phyloP scores from a whole-genome alignment of 805 yeast genomes.

The Naumovozyma baii region DNA sequence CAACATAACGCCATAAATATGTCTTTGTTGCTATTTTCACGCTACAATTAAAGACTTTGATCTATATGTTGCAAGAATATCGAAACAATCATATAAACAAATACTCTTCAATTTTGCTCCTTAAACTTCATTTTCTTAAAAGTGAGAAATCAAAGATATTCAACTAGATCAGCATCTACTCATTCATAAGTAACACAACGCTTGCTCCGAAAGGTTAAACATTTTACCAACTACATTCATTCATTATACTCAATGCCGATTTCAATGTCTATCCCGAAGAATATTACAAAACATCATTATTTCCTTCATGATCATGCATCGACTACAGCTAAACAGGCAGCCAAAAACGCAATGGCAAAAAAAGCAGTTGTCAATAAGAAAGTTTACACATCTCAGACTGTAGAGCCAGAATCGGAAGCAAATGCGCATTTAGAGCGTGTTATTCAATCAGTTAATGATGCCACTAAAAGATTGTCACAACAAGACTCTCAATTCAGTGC shows the following conservation, averaged over 20 bases:
- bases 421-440: constrained; percentile 22
- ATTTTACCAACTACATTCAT: background rate
- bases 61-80: too few species aligned
- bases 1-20: too few species aligned
- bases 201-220: background rate
- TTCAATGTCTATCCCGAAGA: background rate
- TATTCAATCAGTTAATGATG: constrained; percentile 29
- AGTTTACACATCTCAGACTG: background rate
- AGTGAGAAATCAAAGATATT: too few species aligned
- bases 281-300: background rate
- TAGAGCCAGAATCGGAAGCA: background rate
- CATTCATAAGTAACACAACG: too few species aligned
- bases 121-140: too few species aligned
- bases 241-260: background rate
- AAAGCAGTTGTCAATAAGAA: background rate
- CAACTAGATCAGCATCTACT: too few species aligned
- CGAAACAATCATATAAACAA: too few species aligned
- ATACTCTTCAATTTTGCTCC: too few species aligned
- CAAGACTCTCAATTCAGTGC: constrained; percentile 20
- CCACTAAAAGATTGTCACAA: constrained; percentile 28
- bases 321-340: background rate
- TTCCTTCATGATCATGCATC: background rate
- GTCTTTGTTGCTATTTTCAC: too few species aligned
- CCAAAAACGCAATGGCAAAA: background rate
- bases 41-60: too few species aligned